These are phyloP conservation scores for Komagataella mondaviorum DNA, from an alignment of 805 yeast species.

Conservation along the genomic window DNA sequence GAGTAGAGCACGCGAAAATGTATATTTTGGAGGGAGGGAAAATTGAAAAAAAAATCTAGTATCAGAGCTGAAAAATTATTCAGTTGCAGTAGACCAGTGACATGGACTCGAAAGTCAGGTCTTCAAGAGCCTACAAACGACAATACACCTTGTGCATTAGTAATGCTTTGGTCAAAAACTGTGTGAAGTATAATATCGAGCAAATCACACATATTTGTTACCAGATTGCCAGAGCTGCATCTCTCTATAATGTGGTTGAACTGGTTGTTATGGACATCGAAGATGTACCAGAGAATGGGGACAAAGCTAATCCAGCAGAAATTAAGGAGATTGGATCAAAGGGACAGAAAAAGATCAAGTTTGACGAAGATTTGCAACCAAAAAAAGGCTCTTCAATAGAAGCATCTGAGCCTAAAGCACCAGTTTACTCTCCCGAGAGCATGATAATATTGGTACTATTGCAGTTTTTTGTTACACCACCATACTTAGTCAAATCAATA, in stretches of 20 bases:
- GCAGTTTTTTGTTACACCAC: slow-evolving; percentile 78
- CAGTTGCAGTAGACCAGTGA: background rate
- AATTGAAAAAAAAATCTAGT: background rate
- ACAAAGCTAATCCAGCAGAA: slow-evolving; percentile 4
- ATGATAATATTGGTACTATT: slow-evolving; percentile 53
- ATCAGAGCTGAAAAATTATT: background rate
- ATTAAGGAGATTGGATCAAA: slow-evolving; percentile 12
- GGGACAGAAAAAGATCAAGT: slow-evolving; percentile 1
- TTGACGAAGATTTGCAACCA: slow-evolving; percentile 8
- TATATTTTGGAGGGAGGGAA: background rate
- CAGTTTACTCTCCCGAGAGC: slow-evolving; percentile 17
- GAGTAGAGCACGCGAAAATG: background rate
- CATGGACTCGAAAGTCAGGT: background rate
- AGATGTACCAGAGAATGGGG: slow-evolving; percentile 5
- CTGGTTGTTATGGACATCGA: slow-evolving; percentile 51
- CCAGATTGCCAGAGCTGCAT: slow-evolving; percentile 67
- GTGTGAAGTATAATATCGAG: slow-evolving; percentile 22
- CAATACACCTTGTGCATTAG: slow-evolving; percentile 62
- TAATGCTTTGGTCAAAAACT: slow-evolving; percentile 7
- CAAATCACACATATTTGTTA: slow-evolving; percentile 66
- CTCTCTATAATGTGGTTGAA: slow-evolving; percentile 59
- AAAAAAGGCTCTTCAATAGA: slow-evolving; percentile 5
- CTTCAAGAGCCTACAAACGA: background rate
- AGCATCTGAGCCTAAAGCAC: slow-evolving; percentile 14
- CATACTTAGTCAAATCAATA: slow-evolving; percentile 54